Percentiles rank a stretch among this genome's conserved stretches.
Conservation (phyloP, 2,329 filamentous ascomycete species). For the Stagonosporopsis cucurbitacearum region DNA sequence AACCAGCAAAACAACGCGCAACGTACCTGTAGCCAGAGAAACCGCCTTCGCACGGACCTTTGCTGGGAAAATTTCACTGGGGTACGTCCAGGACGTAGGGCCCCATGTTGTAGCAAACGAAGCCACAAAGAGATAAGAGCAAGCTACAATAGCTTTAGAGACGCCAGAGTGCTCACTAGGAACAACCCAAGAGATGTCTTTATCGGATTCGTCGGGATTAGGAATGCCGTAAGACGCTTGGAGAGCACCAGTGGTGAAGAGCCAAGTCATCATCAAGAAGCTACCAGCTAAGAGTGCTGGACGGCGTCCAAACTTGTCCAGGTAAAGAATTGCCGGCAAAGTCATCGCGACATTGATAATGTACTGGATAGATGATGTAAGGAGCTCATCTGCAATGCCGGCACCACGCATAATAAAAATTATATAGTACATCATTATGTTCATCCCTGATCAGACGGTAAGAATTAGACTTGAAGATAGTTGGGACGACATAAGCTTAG, state of each 20-base stretch:
- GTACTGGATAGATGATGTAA: slow-evolving; percentile 69
- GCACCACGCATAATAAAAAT: slow-evolving; percentile 67
- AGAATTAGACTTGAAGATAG: background rate
- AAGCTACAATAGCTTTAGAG: slow-evolving; percentile 62
- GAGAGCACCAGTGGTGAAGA: slow-evolving; percentile 66
- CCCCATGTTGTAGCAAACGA: slow-evolving; percentile 53
- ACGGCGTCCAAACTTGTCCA: slow-evolving; percentile 66
- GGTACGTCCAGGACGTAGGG: slow-evolving; percentile 47
- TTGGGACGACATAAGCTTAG: too few relatives aligned
- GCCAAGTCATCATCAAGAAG: slow-evolving; percentile 64
- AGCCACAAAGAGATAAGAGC: slow-evolving; percentile 54
- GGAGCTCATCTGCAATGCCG: slow-evolving; percentile 62
- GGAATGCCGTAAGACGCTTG: slow-evolving; percentile 64
- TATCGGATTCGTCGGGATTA: slow-evolving; percentile 41
- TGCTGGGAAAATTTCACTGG: slow-evolving; percentile 48
- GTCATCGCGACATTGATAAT: slow-evolving; percentile 69
- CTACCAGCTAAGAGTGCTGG: slow-evolving; percentile 63
- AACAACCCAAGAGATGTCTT: slow-evolving; percentile 65
- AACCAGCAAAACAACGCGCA: too few relatives aligned
- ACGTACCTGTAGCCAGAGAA: slow-evolving; percentile 40
- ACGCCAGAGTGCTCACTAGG: slow-evolving; percentile 56
- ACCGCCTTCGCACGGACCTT: slow-evolving; percentile 53
- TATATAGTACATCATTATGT: slow-evolving; percentile 64
- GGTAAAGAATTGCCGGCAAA: slow-evolving; percentile 64
- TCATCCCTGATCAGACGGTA: slow-evolving; percentile 56